These are phyloP conservation scores for Kodamaea sp. DNA, from an alignment of 1,139 yeast genomes.

Conservation along the genomic window DNA sequence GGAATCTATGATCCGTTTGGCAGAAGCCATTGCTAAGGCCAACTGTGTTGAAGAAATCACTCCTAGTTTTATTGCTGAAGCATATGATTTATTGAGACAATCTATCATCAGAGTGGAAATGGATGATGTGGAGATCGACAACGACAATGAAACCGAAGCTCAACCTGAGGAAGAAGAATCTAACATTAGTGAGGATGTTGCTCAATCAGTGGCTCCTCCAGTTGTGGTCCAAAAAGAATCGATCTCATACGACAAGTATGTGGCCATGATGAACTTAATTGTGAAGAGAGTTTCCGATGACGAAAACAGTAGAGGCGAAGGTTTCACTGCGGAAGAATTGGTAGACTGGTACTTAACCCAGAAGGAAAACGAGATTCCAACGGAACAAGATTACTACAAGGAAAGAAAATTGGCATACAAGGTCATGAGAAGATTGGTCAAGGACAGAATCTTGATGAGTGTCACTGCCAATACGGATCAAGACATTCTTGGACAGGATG, in stretches of 20 bases:
- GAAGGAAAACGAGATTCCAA: constrained; percentile 67
- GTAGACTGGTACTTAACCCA: constrained; percentile 80
- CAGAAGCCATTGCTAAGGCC: constrained; percentile 97
- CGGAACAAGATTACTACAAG: constrained; percentile 69
- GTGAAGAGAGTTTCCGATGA: constrained; percentile 70
- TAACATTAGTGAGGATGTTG: constrained; percentile 7
- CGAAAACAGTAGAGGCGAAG: constrained; percentile 56
- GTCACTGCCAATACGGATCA: constrained; percentile 35
- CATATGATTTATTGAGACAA: constrained; percentile 85
- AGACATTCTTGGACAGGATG: constrained; percentile 7
- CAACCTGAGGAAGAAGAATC: constrained; percentile 30
- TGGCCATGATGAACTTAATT: constrained; percentile 77
- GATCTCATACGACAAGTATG: constrained; percentile 84
- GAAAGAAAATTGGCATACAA: constrained; percentile 76
- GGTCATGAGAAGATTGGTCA: constrained; percentile 80
- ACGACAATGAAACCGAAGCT: constrained; percentile 40
- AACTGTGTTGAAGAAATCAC: constrained; percentile 91
- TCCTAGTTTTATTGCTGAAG: constrained; percentile 88
- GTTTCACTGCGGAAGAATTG: constrained; percentile 68
- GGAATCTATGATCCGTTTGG: constrained; percentile 88
- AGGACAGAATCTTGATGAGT: constrained; percentile 83
- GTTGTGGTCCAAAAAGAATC: constrained; percentile 15
- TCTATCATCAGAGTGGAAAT: constrained; percentile 92
- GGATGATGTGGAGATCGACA: constrained; percentile 88
- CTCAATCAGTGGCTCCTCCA: constrained; percentile 10